Base-by-base conservation (phyloP, 192 early-diverging fungal genomes). In the Endogone sp. region DNA sequence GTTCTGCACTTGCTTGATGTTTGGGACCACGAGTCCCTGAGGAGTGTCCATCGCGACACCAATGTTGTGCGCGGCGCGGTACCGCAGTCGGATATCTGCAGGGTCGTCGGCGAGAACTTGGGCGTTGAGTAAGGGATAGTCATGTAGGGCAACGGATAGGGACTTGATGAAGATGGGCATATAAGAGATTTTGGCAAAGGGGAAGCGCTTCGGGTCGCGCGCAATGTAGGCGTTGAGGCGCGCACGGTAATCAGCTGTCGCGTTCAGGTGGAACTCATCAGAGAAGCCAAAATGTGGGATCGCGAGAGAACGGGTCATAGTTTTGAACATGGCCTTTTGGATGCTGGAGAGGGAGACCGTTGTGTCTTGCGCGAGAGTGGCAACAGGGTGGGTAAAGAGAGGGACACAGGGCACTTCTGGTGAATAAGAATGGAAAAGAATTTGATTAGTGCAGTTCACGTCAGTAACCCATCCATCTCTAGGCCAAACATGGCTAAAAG, bases 31-130 rank as follows among this genome's bases (percentile, higher is more conserved):
- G 30, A 99, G 80, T 2, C 97, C 97, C 64, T 90, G 82, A 4
- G 95, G 93, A n/a, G 95, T 96, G 73, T 99, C 97, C 95, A 99
- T 95, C 21, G 97, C 97, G 31, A 99, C 79, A 54, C 94, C 92
- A 71, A 99, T 92, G 78, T 99, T 96, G 75, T 98, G 97, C 3
- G 81, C 77, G 2, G 82, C 82, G 29, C 93, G 84, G 75, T 92
- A 97, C 65, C 81, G 81, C 54, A 99, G 68, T 71, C 83, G 81
- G 49, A 87, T 86, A 67, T 83, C 77, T 13, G 79, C 70, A 24
- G 79, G 69, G 2, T 49, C 76, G 24, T 64, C 72, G 28, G 60
- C 63, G 3, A 89, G 27, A 3, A 98, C 57, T 29, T 75, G 77
- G 23, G 94, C 89, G 66, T 99, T 99, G 44, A 99, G 69, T 21